Base-by-base conservation (phyloP, 164 flowering plant genomes). In the Vitis rupestris region DNA sequence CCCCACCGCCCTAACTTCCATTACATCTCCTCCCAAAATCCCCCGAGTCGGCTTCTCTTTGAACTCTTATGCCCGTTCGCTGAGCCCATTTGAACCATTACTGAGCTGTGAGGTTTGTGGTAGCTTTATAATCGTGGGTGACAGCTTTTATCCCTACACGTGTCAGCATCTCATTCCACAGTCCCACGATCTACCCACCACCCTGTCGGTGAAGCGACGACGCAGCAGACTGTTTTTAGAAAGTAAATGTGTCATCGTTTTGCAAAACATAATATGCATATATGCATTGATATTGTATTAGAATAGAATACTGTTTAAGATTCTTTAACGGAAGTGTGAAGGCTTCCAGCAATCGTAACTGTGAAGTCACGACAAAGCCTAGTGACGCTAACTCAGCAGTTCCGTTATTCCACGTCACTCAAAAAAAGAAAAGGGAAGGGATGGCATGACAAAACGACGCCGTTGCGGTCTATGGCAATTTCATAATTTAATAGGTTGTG, bases 301-400 rank as follows among this genome's bases (percentile, higher is more conserved):
- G 44, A 37, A 37, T 37, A 14, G 56, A n/a, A 37, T 37, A 37
- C 44, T 37, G 44, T 37, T 37, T 37, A 37, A 37, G 44, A 37
- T 37, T 37, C 44, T 37, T 37, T 37, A 37, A 37, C 44, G 44
- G 44, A 37, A 37, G 44, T 37, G 44, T 3, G 44, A 37, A 37
- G 44, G 44, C 44, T 37, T 37, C 3, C 27, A 6, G 44, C 2
- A 37, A 6, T 37, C 44, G 44, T 37, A 61, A 72, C 75, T 70
- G 70, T 66, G 52, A 59, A 72, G 66, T n/a, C 23, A 72, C 75
- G 70, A 61, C 65, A 60, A 51, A 30, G 17, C 31, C 27, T 23
- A 52, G 15, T 27, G 9, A 16, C 44, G 10, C 15, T 13, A 59
- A n/a, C 9, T 16, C 49, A 37, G 55, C n/a, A n/a, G 8, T 13